Percentiles rank a stretch among this genome's conserved stretches.
Evolutionary conservation across 306 rosid genomes (phyloP).

Genomic region (Rosa persica): DNA sequence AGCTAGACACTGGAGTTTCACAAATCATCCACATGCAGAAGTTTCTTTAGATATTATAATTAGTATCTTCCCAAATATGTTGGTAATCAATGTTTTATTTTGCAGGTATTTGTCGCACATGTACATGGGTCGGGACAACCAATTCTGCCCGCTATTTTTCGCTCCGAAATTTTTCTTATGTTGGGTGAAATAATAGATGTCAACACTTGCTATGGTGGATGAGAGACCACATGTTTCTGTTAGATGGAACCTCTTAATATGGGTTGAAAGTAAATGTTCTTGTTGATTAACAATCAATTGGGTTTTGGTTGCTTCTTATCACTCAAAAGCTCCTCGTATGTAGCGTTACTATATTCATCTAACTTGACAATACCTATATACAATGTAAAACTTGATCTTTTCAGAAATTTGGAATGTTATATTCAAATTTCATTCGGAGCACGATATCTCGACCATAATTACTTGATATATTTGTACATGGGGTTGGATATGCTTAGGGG

Average conservation of each 20-base stretch:
- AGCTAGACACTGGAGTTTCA: not conserved
- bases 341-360: not conserved
- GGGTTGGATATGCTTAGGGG: not conserved
- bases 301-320: not conserved
- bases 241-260: not conserved
- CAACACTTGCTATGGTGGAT: conserved; percentile 41
- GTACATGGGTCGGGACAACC: conserved; percentile 43
- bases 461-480: not conserved
- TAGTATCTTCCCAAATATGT: conserved; percentile 7
- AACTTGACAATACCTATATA: not conserved
- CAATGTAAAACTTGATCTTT: not conserved
- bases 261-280: conserved; percentile 10
- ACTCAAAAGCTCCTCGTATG: not conserved
- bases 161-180: conserved; percentile 25
- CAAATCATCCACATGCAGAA: not conserved
- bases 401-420: not conserved
- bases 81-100: conserved; percentile 23
- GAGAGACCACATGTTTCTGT: conserved; percentile 24
- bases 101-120: conserved; percentile 59
- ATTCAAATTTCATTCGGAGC: not conserved
- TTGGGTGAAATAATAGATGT: conserved; percentile 42
- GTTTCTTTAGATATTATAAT: not conserved
- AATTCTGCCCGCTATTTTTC: conserved; percentile 39
- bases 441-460: not conserved
- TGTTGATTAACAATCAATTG: not conserved